Conservation (phyloP, 371 early-diverging fungal genomes). For the Saksenaea vasiformis region DNA sequence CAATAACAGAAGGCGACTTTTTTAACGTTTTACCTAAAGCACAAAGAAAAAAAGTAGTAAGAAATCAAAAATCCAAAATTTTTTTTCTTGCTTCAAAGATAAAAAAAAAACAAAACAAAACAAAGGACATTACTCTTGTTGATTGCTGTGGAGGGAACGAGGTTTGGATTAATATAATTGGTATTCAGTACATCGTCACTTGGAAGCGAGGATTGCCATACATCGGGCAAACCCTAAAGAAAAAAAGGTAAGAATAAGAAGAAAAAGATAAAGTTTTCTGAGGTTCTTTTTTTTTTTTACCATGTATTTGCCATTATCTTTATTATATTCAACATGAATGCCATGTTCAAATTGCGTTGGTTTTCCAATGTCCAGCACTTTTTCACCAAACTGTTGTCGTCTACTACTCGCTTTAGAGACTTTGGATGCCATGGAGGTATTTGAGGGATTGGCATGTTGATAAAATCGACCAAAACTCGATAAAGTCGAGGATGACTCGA, state of each 20-base stretch:
- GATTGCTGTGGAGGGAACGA: constrained; percentile 52
- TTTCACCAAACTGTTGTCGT: constrained; percentile 37
- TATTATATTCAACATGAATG: constrained; percentile 68
- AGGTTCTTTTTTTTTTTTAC: constrained; percentile 23
- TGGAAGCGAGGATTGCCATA: constrained; percentile 62
- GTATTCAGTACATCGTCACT: constrained; percentile 68
- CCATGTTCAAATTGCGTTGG: constrained; percentile 71
- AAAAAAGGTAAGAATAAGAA: not conserved
- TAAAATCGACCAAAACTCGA: constrained; percentile 40
- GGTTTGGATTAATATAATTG: constrained; percentile 62
- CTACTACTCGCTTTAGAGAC: constrained; percentile 30
- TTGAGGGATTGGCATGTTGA: constrained; percentile 39
- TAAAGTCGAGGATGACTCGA: constrained; percentile 44
- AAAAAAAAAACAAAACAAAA: not conserved
- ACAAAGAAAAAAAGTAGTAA: too few species aligned
- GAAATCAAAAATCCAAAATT: too few species aligned
- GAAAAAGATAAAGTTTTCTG: not conserved
- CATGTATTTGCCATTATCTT: constrained; percentile 63
- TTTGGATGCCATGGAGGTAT: constrained; percentile 43
- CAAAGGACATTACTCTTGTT: constrained; percentile 16
- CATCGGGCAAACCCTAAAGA: constrained; percentile 63
- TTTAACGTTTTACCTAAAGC: constrained; percentile 9
- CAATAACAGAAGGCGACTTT: constrained; percentile 40
- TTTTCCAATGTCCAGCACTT: constrained; percentile 61
- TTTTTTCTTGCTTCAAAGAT: too few species aligned